Conservation (phyloP, 805 yeast species). For the Clavispora phyllophila region DNA sequence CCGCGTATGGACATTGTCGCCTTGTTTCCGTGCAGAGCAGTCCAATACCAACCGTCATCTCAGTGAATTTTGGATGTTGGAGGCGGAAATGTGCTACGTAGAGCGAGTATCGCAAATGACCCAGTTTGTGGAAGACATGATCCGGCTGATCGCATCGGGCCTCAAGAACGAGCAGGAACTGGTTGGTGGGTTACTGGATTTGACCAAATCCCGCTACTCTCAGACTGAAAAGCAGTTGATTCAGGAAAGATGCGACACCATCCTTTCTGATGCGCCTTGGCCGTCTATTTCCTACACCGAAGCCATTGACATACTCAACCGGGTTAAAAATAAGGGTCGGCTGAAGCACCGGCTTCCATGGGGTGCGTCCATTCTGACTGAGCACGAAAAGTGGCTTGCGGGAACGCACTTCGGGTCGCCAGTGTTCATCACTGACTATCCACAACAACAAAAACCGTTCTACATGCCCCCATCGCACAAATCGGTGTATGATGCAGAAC, state of each 20-base stretch:
- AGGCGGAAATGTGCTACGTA: slow-evolving; percentile 78
- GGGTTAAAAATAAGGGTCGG: slow-evolving; percentile 40
- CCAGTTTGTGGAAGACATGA: slow-evolving; percentile 63
- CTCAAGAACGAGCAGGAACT: slow-evolving; percentile 8
- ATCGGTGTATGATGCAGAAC: slow-evolving; percentile 19
- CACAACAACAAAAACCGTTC: slow-evolving; percentile 74
- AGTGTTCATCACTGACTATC: slow-evolving; percentile 87
- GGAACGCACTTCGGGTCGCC: slow-evolving; percentile 64
- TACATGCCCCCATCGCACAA: slow-evolving; percentile 68
- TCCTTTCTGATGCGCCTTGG: slow-evolving; percentile 52
- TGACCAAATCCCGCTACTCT: slow-evolving; percentile 33
- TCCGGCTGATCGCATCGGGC: slow-evolving; percentile 38
- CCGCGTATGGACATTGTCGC: slow-evolving; percentile 83
- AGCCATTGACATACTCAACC: slow-evolving; percentile 52
- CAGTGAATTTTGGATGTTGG: slow-evolving; percentile 97
- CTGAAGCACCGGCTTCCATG: slow-evolving; percentile 34
- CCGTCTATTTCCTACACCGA: slow-evolving; percentile 66
- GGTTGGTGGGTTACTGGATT: slow-evolving; percentile 23
- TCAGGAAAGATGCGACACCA: slow-evolving; percentile 52
- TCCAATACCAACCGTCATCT: slow-evolving; percentile 89
- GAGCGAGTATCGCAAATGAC: slow-evolving; percentile 57
- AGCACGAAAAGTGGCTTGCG: slow-evolving; percentile 90
- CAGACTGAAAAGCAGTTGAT: slow-evolving; percentile 33
- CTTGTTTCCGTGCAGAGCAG: slow-evolving; percentile 87
- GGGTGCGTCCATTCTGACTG: slow-evolving; percentile 75